phyloP scores from a whole-genome alignment of 345 rosid species.

The Euclidium syriacum region DNA sequence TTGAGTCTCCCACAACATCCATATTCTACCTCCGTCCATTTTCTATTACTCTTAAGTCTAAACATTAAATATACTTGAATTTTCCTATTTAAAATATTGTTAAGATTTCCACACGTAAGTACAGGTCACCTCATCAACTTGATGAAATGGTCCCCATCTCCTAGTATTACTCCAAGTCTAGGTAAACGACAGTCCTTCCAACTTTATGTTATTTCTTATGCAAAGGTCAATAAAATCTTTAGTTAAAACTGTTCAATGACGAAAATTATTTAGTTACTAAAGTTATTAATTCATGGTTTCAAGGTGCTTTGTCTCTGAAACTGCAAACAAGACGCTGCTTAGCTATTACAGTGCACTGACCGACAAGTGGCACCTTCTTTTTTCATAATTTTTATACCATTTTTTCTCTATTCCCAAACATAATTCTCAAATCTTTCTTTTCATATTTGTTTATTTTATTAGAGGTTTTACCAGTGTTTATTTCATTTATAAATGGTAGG shows the following conservation, averaged over 20 bases:
- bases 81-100: not conserved
- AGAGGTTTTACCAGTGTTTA: not conserved
- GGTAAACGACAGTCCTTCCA: conserved; percentile 8
- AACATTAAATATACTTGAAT: no score
- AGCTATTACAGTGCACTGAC: conserved; percentile 36
- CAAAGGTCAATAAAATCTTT: not conserved
- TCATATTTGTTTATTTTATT: not conserved
- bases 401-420: not conserved
- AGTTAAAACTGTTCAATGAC: not conserved
- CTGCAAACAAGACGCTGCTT: conserved; percentile 31
- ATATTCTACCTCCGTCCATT: no score
- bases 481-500: no score
- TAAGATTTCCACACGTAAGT: not conserved
- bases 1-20: no score
- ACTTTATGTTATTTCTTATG: conserved; percentile 9
- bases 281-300: conserved; percentile 17
- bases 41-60: no score
- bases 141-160: conserved; percentile 23
- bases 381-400: not conserved
- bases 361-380: conserved; percentile 55
- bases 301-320: conserved; percentile 36
- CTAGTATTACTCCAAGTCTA: not conserved
- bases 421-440: not conserved
- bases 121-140: conserved; percentile 6
- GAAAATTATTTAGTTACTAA: conserved; percentile 7